These are phyloP conservation scores for Talaromyces albobiverticillius DNA, from an alignment of 2,329 filamentous ascomycete genomes.

Conservation along the genomic window DNA sequence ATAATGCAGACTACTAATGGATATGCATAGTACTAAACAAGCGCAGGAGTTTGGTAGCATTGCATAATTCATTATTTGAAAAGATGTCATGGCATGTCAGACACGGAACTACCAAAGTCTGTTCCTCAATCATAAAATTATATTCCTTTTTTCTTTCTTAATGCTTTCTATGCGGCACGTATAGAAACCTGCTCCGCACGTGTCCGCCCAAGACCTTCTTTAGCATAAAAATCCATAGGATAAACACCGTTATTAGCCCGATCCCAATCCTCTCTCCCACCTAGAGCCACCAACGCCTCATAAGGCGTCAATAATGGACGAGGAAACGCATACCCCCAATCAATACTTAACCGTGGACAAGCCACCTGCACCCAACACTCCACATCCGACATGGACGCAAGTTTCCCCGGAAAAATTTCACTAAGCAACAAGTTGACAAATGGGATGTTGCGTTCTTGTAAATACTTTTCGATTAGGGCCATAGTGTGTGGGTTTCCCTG, in stretches of 20 bases:
- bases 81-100: too few relatives aligned
- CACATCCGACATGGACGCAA: conserved; percentile 89
- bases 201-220: conserved; percentile 82
- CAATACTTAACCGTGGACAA: conserved; percentile 93
- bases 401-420: conserved; percentile 94
- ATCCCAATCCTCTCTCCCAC: conserved; percentile 72
- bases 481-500: conserved; percentile 96
- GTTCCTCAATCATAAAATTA: too few relatives aligned
- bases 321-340: conserved; percentile 97
- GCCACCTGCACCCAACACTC: conserved; percentile 99
- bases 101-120: too few relatives aligned
- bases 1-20: too few relatives aligned
- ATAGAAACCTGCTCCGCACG: conserved; percentile 39
- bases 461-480: conserved; percentile 74
- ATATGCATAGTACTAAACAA: too few relatives aligned
- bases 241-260: conserved; percentile 64
- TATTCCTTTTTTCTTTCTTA: too few relatives aligned
- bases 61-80: too few relatives aligned
- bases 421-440: conserved; percentile 83
- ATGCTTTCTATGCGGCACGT: too few relatives aligned
- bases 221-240: conserved; percentile 98
- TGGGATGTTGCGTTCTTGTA: conserved; percentile 69
- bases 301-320: conserved; percentile 88
- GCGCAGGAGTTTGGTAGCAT: not conserved
- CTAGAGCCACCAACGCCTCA: conserved; percentile 88